Evolutionary conservation across 2,329 filamentous ascomycete genomes (phyloP).

Genomic region (Thelonectria rubi): DNA sequence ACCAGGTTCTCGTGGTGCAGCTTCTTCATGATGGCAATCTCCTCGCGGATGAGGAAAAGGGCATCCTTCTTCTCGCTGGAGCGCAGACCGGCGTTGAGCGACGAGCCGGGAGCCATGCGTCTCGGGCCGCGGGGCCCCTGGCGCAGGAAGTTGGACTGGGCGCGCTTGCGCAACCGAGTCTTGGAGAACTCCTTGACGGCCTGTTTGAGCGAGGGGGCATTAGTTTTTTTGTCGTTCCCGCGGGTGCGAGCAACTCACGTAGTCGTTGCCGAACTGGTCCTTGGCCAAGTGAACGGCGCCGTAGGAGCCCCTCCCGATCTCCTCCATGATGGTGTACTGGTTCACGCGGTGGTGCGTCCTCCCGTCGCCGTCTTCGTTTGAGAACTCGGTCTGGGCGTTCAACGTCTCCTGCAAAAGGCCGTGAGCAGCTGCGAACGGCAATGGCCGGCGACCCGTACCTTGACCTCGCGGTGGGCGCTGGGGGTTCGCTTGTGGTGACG

Average conservation of each 20-base stretch:
- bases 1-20: constrained; percentile 95
- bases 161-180: constrained; percentile 84
- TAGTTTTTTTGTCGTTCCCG: background rate
- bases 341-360: constrained; percentile 87
- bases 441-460: constrained; percentile 50
- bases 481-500: constrained; percentile 67
- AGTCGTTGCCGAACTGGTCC: constrained; percentile 93
- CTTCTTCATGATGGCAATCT: constrained; percentile 99
- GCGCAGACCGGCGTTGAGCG: constrained; percentile 41
- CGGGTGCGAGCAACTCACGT: constrained; percentile 66
- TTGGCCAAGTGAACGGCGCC: constrained; percentile 90
- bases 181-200: constrained; percentile 99
- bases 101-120: constrained; percentile 41
- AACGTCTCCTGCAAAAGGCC: constrained; percentile 77
- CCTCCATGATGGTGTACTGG: constrained; percentile 91
- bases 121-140: constrained; percentile 52
- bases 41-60: constrained; percentile 88
- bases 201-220: constrained; percentile 55
- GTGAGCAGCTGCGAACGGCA: constrained; percentile 21
- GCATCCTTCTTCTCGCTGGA: constrained; percentile 72
- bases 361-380: constrained; percentile 84
- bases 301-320: constrained; percentile 97
- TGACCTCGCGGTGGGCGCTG: constrained; percentile 66
- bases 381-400: constrained; percentile 87
- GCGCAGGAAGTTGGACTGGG: constrained; percentile 85